Percentiles rank a stretch among this genome's conserved stretches.
Evolutionary conservation across 139 green algal species (phyloP).

Genomic region (Chara braunii): DNA sequence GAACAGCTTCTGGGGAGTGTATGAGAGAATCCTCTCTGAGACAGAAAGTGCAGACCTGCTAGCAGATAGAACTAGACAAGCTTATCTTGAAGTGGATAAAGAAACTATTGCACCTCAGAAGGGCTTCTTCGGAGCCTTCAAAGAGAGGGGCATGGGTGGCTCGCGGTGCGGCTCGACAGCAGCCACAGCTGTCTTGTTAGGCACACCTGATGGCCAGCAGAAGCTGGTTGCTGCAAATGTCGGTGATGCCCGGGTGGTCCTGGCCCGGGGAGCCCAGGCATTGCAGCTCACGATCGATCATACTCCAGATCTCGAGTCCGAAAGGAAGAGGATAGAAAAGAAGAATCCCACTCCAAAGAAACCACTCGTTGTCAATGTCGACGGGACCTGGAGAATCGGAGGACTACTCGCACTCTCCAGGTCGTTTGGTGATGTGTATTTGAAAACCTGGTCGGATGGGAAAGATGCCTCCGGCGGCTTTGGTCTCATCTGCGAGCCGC

Average conservation of each 20-base stretch:
- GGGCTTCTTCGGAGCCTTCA: constrained; percentile 38
- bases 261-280: constrained; percentile 51
- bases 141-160: constrained; percentile 26
- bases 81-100: constrained; percentile 20
- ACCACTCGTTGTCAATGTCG: constrained; percentile 50
- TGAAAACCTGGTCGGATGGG: constrained; percentile 58
- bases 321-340: constrained; percentile 73
- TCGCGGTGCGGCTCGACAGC: constrained; percentile 35
- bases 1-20: not conserved
- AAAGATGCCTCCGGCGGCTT: constrained; percentile 20
- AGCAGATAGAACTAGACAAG: not conserved
- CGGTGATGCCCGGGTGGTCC: constrained; percentile 78
- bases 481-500: constrained; percentile 29
- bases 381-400: constrained; percentile 84
- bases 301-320: constrained; percentile 63
- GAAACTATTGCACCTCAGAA: constrained; percentile 16
- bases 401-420: constrained; percentile 86
- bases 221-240: constrained; percentile 74
- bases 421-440: constrained; percentile 90
- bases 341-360: constrained; percentile 89
- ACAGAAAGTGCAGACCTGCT: not conserved
- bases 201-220: not conserved
- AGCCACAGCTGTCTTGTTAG: constrained; percentile 21
- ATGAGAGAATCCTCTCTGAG: not conserved
- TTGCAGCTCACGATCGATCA: constrained; percentile 80